Evolutionary conservation across 148 eudicot genomes (phyloP), one percentile per base, ranked within the genome.

Genomic region (Arbutus unedo): DNA sequence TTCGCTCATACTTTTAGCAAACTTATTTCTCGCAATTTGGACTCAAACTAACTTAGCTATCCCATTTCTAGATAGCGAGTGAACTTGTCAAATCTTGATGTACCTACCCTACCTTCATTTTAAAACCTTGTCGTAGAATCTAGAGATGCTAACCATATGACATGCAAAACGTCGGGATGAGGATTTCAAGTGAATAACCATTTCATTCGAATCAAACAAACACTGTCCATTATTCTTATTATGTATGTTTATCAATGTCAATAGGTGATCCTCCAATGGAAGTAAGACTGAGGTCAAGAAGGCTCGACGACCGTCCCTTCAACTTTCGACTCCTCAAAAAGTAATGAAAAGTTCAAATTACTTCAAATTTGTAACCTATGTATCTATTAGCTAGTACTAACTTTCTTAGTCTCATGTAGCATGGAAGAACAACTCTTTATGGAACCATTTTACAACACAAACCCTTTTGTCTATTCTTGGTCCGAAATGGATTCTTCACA

Each of bases 391-490:
- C 62, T 8, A 45, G 18, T 48, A 66, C 71, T 66, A 66, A 66
- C 43, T 66, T 66, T 25, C 2, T 0, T 60, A 19, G 18, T 74
- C 38, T 74, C 11, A 8, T 45, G 54, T 4, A 74, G 78, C 55
- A 48, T 8, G 31, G 78, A 48, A 47, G 56, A 48, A 74, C 14
- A 49, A 15, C 18, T 19, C 15, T 3, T 19, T 74, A 49, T 18
- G 78, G 78, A 47, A 47, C 56, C 78, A 0, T 74, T 74, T 55
- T 3, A 8, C 23, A 44, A 74, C 54, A 74, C 77, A 1, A 54
- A 74, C 49, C 77, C 77, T 71, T 25, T 16, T 71, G 75, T 71
- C 49, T 71, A 13, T 6, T 38, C 6, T 71, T 71, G 75, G 75
- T 31, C 75, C 6, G 49, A 44, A 16, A 16, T 71, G 45, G 75